Conservation (phyloP, 352 stramenopile genomes). For the Phytophthora rubi region DNA sequence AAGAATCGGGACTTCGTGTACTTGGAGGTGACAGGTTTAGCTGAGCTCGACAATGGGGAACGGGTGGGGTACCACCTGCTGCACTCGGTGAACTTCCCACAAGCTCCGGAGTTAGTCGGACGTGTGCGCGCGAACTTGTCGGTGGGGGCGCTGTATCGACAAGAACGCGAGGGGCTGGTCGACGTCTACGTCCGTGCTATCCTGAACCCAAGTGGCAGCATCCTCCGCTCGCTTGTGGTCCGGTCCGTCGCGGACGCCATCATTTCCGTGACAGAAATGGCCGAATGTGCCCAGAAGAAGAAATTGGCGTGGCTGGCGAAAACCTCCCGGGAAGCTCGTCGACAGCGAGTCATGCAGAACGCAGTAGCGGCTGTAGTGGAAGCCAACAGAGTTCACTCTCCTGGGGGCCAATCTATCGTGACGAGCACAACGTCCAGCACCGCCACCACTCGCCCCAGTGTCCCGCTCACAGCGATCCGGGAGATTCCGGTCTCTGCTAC, state of each 20-base stretch:
- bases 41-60: conserved; percentile 42
- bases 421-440: conserved; percentile 34
- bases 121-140: conserved; percentile 43
- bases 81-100: conserved; percentile 56
- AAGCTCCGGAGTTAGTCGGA: conserved; percentile 37
- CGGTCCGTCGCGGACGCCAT: conserved; percentile 32
- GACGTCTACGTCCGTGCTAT: conserved; percentile 47
- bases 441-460: conserved; percentile 29
- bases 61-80: conserved; percentile 62
- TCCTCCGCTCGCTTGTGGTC: conserved; percentile 36
- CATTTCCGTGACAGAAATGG: conserved; percentile 32
- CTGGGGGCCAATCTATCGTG: conserved; percentile 22
- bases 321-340: conserved; percentile 14
- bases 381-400: conserved; percentile 22
- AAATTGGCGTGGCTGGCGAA: conserved; percentile 43
- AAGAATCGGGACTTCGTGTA: conserved; percentile 67
- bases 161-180: conserved; percentile 39
- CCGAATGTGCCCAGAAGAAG: conserved; percentile 43
- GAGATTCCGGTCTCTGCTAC: background rate
- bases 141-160: conserved; percentile 47
- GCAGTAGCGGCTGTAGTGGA: conserved; percentile 24
- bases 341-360: conserved; percentile 18
- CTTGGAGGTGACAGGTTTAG: conserved; percentile 54
- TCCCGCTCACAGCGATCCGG: conserved; percentile 2
- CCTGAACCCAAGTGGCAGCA: conserved; percentile 39